Evolutionary conservation across 1,284 basidiomycete genomes (phyloP).

Genomic region (Schizophyllum amplum): DNA sequence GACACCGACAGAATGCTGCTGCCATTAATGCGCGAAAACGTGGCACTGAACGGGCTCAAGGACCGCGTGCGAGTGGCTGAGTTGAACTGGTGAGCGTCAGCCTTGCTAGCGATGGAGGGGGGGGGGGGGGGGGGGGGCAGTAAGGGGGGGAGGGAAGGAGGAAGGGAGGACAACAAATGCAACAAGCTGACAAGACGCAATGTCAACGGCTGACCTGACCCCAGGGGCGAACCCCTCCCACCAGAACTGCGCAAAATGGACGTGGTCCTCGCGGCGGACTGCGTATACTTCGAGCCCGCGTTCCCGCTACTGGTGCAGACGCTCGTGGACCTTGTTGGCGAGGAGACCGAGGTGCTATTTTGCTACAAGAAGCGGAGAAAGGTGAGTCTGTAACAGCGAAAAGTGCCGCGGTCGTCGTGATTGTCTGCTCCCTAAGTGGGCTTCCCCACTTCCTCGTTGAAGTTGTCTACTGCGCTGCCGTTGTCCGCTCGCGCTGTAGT

Average conservation of each 20-base stretch:
- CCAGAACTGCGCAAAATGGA: constrained; percentile 42
- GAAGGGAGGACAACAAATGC: no score
- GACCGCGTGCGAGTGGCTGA: constrained; percentile 52
- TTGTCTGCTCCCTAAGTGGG: neutral
- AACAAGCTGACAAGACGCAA: no score
- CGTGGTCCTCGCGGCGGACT: constrained; percentile 82
- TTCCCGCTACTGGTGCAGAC: constrained; percentile 86
- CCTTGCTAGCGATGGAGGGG: no score
- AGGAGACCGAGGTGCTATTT: constrained; percentile 68
- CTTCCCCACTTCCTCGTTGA: neutral
- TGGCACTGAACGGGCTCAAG: constrained; percentile 52
- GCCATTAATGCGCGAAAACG: constrained; percentile 68
- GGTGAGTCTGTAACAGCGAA: no score
- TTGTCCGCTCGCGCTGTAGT: no score
- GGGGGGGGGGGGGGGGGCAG: no score
- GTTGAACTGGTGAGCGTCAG: constrained; percentile 66
- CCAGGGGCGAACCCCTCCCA: constrained; percentile 49
- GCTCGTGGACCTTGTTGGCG: constrained; percentile 51
- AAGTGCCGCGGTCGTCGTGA: constrained; percentile 7
- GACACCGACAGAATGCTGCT: constrained; percentile 47
- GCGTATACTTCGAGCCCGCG: constrained; percentile 93
- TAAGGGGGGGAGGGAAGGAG: no score
- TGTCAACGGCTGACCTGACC: constrained; percentile 17
- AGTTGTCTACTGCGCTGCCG: no score
- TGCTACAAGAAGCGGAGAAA: constrained; percentile 94